Conservation (phyloP, 768 basidiomycete genomes). For the Termitomyces eurrhizus region DNA sequence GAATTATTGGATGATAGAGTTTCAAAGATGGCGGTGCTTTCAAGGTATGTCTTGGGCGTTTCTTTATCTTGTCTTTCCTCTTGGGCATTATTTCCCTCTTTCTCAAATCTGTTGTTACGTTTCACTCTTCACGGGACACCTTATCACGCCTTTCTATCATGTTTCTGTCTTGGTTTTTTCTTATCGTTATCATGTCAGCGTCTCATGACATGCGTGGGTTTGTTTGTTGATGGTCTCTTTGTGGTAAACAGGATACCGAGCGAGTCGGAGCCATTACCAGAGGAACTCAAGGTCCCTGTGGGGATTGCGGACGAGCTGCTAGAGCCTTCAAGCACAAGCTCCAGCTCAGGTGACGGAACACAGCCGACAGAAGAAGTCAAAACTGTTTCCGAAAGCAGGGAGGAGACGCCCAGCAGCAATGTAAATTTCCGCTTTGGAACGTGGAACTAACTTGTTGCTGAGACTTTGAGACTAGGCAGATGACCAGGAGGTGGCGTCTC, state of each 20-base stretch:
- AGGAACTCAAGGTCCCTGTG: conserved; percentile 55
- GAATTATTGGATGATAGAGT: conserved; percentile 73
- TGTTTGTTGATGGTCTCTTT: neutral
- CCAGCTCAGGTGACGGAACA: conserved; percentile 18
- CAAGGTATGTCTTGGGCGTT: conserved; percentile 45
- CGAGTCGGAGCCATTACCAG: conserved; percentile 55
- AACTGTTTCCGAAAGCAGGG: conserved; percentile 17
- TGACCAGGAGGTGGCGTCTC: conserved; percentile 12
- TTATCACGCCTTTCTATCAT: conserved; percentile 3
- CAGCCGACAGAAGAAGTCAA: conserved; percentile 15
- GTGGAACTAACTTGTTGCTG: conserved; percentile 2
- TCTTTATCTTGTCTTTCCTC: neutral
- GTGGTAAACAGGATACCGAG: conserved; percentile 41
- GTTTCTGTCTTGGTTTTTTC: neutral
- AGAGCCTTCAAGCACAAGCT: conserved; percentile 30
- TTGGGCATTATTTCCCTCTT: neutral
- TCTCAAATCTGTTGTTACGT: conserved; percentile 8
- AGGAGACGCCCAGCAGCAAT: conserved; percentile 23
- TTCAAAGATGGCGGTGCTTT: conserved; percentile 61
- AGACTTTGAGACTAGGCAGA: conserved; percentile 11
- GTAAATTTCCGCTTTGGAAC: conserved; percentile 22
- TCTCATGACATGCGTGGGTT: conserved; percentile 9
- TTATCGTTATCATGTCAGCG: conserved; percentile 2
- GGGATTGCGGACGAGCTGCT: conserved; percentile 59
- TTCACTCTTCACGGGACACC: neutral